These are phyloP conservation scores for Reticulascus tulasneorum DNA, from an alignment of 2,329 filamentous ascomycete genomes.

Conservation along the genomic window DNA sequence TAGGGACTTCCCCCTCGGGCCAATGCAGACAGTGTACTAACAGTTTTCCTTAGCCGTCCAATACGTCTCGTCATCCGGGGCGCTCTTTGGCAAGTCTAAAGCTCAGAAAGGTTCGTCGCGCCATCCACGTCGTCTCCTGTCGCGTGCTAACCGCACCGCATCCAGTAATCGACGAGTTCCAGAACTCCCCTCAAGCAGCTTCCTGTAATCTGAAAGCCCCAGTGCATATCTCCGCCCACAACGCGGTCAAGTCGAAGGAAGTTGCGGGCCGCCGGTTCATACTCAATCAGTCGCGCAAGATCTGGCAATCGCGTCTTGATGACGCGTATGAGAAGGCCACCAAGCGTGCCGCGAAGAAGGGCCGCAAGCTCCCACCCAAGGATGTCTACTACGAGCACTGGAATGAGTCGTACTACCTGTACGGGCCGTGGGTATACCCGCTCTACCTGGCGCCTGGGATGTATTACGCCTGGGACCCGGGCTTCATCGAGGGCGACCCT, in stretches of 20 bases:
- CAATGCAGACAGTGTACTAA: constrained; percentile 4
- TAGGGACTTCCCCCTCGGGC: constrained; percentile 5
- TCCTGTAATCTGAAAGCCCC: constrained; percentile 53
- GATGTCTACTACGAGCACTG: constrained; percentile 50
- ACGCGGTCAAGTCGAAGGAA: constrained; percentile 46
- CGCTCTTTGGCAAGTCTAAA: constrained; percentile 40
- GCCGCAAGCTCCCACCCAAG: constrained; percentile 41
- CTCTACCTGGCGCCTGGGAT: constrained; percentile 38
- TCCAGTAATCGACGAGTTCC: constrained; percentile 32
- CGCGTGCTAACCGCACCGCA: not conserved
- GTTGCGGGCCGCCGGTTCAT: constrained; percentile 21
- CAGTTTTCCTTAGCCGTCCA: constrained; percentile 36
- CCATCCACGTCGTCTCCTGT: not conserved
- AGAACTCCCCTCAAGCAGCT: constrained; percentile 43
- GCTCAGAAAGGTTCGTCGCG: constrained; percentile 33
- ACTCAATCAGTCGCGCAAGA: constrained; percentile 29
- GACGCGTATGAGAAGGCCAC: constrained; percentile 53
- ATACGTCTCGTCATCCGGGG: constrained; percentile 43
- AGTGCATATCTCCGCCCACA: constrained; percentile 72
- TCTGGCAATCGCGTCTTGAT: constrained; percentile 37
- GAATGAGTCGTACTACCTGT: constrained; percentile 49
- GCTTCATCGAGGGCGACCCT: constrained; percentile 21
- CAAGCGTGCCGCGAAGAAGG: constrained; percentile 45
- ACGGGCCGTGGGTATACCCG: constrained; percentile 42
- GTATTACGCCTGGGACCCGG: constrained; percentile 43